Evolutionary conservation across 176 grass and related monocot genomes (phyloP).

Genomic region (Rhynchospora pubera): DNA sequence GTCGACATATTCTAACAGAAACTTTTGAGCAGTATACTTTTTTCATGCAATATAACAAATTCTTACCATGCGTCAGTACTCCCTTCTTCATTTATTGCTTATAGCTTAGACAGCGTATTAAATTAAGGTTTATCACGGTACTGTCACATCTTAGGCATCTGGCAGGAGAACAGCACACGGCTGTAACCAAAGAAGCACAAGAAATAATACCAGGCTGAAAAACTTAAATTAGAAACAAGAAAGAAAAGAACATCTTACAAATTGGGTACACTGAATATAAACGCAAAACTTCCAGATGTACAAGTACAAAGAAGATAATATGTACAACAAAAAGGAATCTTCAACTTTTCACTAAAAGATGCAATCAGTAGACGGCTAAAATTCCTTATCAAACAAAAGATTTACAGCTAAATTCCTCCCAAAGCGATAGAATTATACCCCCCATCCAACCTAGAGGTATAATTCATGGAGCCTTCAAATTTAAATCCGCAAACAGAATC

Average conservation of each 20-base stretch:
- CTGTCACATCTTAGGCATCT: not conserved
- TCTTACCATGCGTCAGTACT: not conserved
- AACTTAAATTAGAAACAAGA: not conserved
- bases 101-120: not conserved
- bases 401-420: no score
- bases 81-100: not conserved
- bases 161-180: not conserved
- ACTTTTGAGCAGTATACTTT: not conserved
- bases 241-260: not conserved
- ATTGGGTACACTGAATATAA: not conserved
- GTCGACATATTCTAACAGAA: not conserved
- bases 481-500: slow-evolving; percentile 13
- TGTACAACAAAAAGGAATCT: not conserved
- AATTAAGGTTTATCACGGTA: not conserved
- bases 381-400: not conserved
- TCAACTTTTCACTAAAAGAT: not conserved
- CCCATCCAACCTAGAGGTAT: not conserved
- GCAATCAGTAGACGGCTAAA: not conserved
- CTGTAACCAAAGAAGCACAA: not conserved
- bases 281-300: not conserved
- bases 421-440: not conserved
- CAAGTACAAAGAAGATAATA: not conserved
- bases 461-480: not conserved
- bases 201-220: not conserved
- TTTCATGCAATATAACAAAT: not conserved